Base-by-base conservation (phyloP, 768 basidiomycete genomes). In the Ramaria sp. region DNA sequence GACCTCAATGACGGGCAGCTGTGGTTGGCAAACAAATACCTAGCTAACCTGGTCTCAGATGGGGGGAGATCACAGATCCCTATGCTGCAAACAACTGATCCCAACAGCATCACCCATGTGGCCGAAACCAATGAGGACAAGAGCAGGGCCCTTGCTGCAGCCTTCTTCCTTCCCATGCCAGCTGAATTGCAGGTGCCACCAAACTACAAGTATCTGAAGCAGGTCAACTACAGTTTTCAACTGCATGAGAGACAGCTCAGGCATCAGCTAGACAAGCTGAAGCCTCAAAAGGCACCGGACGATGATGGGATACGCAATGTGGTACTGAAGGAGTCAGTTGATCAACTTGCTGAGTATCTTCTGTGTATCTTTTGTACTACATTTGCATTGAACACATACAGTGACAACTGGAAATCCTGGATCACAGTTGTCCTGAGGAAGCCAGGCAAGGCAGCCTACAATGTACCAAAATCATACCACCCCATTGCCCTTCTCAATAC, bases 401-500 rank as follows among this genome's bases (percentile, higher is more conserved):
- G 66, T 0, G 52, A 61, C 0, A 32, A 34, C 9, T 72, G 69
- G 69, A 58, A 60, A 16, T 12, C 56, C 0, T 69, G 61, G 28
- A 64, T 52, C 0, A 71, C 67, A 0, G 53, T 69, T 0, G 62
- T 71, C 0, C 58, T 74, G 0, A 47, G 61, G 0, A 76, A 77
- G n/a, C n/a, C n/a, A n/a, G n/a, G n/a, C n/a, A n/a, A n/a, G n/a
- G 50, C 62, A 0, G 50, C 65, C 56, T 76, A 77, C 60, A 51
- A 61, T 0, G 28, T 61, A 0, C 55, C 72, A 0, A 70, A 68
- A 32, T 64, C 71, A 0, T 71, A 70, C 37, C 52, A 67, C 0
- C 74, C 65, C n/a, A n/a, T n/a, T n/a, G n/a, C n/a, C 0, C 68
- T 75, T 0, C 61, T 71, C 1, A 57, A 68, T 38, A 67, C 65